phyloP scores from a whole-genome alignment of 2,329 filamentous ascomycete species.

The Diaporthe amygdali region DNA sequence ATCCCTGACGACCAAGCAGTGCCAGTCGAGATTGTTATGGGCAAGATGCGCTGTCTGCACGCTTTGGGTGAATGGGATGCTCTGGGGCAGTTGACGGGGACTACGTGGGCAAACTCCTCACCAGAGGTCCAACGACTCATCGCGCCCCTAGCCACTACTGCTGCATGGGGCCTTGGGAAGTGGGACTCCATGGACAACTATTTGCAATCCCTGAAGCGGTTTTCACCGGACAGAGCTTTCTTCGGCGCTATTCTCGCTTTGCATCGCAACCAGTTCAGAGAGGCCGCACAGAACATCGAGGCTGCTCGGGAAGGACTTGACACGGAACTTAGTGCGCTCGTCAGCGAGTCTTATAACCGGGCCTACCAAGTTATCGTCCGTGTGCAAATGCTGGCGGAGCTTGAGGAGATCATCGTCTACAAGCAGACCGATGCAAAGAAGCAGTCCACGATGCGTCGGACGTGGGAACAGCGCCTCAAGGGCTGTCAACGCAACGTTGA shows the following conservation, averaged over 20 bases:
- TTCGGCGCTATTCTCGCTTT: conserved; percentile 95
- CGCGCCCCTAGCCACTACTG: conserved; percentile 90
- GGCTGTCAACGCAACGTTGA: conserved; percentile 97
- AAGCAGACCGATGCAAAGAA: conserved; percentile 93
- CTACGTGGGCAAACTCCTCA: conserved; percentile 90
- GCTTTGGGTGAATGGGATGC: conserved; percentile 97
- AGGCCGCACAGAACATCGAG: conserved; percentile 87
- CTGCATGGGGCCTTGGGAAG: conserved; percentile 94
- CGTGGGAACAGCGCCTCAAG: conserved; percentile 94
- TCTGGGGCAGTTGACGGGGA: conserved; percentile 84
- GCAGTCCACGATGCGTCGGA: conserved; percentile 87
- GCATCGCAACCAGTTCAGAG: conserved; percentile 93
- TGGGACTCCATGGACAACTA: conserved; percentile 99
- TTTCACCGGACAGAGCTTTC: conserved; percentile 94
- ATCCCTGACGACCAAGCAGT: conserved; percentile 59
- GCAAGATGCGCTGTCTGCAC: conserved; percentile 98
- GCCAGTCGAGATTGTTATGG: conserved; percentile 96
- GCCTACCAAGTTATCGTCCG: conserved; percentile 98
- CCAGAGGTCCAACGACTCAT: conserved; percentile 89
- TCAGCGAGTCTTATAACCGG: conserved; percentile 98
- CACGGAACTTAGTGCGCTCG: conserved; percentile 90
- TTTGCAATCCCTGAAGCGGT: conserved; percentile 89
- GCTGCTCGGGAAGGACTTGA: conserved; percentile 93
- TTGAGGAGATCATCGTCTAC: conserved; percentile 97
- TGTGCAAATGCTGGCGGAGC: conserved; percentile 97